phyloP scores from a whole-genome alignment of 768 basidiomycete genomes.

The Collybia sp. region DNA sequence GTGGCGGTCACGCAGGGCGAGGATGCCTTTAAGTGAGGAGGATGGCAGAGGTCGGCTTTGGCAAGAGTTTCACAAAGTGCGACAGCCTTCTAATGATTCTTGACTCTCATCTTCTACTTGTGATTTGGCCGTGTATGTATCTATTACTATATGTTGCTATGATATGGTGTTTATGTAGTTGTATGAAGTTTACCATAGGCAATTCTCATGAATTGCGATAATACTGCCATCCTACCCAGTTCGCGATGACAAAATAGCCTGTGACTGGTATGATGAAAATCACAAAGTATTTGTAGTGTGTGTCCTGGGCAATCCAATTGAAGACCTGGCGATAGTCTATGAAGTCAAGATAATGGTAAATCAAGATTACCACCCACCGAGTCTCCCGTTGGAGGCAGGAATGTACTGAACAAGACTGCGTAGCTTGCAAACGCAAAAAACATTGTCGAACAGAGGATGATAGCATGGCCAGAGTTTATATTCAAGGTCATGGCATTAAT shows the following conservation, averaged over 20 bases:
- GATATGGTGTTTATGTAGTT: slow-evolving; percentile 5
- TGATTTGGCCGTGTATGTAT: slow-evolving; percentile 6
- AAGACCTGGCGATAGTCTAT: slow-evolving; percentile 47
- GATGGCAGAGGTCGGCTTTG: slow-evolving; percentile 42
- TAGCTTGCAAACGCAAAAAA: slow-evolving; percentile 60
- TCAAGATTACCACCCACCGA: slow-evolving; percentile 34
- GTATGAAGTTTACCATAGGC: background rate
- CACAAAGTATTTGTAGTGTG: slow-evolving; percentile 87
- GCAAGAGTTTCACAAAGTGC: slow-evolving; percentile 50
- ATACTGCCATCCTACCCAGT: slow-evolving; percentile 99
- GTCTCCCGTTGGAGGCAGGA: slow-evolving; percentile 49
- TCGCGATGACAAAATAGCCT: slow-evolving; percentile 91
- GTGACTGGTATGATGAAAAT: slow-evolving; percentile 77
- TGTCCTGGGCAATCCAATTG: slow-evolving; percentile 62
- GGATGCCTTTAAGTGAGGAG: slow-evolving; percentile 27
- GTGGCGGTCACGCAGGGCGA: slow-evolving; percentile 16
- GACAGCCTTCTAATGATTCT: slow-evolving; percentile 8
- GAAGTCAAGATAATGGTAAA: background rate
- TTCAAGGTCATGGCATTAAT: background rate
- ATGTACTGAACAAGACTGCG: slow-evolving; percentile 61
- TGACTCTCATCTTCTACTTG: no score
- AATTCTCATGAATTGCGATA: slow-evolving; percentile 80
- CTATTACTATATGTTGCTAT: slow-evolving; percentile 6
- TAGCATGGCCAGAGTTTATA: slow-evolving; percentile 37
- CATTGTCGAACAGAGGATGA: slow-evolving; percentile 38